These are phyloP conservation scores for Beauveria rudraprayagi DNA, from an alignment of 2,329 filamentous ascomycete genomes.

Conservation along the genomic window DNA sequence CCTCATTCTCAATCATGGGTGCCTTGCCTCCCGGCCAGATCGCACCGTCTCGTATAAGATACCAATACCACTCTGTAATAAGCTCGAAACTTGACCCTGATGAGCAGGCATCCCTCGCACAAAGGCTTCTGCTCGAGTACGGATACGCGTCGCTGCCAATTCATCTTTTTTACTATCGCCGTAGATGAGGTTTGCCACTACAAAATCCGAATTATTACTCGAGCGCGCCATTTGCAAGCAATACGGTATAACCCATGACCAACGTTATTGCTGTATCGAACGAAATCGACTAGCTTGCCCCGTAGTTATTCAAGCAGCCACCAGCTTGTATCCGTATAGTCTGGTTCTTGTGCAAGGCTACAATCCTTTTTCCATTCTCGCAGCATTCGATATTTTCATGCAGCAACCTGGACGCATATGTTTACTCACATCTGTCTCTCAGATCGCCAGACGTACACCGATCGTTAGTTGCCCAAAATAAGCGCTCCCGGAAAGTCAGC, in stretches of 20 bases:
- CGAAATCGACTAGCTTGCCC: background rate
- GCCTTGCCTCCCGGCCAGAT: background rate
- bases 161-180: background rate
- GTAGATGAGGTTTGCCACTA: background rate
- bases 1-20: background rate
- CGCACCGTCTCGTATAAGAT: background rate
- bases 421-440: background rate
- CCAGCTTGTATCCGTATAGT: background rate
- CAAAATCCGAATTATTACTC: background rate
- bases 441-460: background rate
- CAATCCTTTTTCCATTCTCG: background rate
- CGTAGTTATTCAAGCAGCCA: background rate
- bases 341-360: background rate
- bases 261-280: background rate
- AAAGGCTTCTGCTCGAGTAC: background rate
- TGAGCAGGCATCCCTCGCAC: background rate
- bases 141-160: too few relatives aligned
- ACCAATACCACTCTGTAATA: background rate
- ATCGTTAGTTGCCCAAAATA: background rate
- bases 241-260: background rate
- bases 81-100: constrained; percentile 3
- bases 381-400: background rate
- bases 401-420: background rate
- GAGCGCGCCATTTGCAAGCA: background rate
- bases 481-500: background rate